Evolutionary conservation across 495 filamentous ascomycete species (phyloP).

Genomic region (Penicillium maclennaniae): DNA sequence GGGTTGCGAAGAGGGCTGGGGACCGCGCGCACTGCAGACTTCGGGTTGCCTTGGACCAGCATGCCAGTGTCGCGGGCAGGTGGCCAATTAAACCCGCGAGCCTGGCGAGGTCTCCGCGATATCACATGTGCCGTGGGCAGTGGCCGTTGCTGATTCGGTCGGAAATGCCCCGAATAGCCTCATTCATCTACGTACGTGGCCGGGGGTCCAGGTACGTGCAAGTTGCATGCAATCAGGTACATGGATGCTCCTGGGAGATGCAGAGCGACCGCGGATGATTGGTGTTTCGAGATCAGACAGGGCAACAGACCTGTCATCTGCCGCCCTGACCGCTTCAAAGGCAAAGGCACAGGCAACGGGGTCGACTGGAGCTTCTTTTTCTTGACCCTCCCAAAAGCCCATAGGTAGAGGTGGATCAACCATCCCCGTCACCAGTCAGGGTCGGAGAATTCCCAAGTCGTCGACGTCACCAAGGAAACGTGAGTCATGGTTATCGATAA

Average conservation of each 20-base stretch:
- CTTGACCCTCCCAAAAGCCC: neutral
- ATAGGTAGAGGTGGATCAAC: neutral
- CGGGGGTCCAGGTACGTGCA: conserved; percentile 18
- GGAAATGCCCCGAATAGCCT: conserved; percentile 12
- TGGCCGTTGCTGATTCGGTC: neutral
- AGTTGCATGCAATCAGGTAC: conserved; percentile 11
- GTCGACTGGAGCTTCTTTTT: neutral
- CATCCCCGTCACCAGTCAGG: neutral
- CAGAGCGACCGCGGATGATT: neutral
- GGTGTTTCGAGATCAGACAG: neutral
- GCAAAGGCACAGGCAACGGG: conserved; percentile 6
- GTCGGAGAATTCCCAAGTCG: conserved; percentile 7
- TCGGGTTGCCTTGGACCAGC: conserved; percentile 1
- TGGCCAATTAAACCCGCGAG: neutral
- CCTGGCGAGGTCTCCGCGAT: neutral
- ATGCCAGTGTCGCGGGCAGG: neutral
- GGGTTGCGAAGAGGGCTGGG: conserved; percentile 14
- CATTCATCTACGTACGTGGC: conserved; percentile 21
- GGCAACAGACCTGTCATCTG: conserved; percentile 19
- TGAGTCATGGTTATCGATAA: conserved; percentile 17
- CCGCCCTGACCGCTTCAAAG: conserved; percentile 21
- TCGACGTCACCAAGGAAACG: conserved; percentile 15
- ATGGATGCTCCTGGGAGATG: conserved; percentile 21
- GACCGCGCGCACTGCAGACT: conserved; percentile 3
- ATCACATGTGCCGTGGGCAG: neutral